Base-by-base conservation (phyloP, 176 grass and related monocot species). In the Carex myosuroides region DNA sequence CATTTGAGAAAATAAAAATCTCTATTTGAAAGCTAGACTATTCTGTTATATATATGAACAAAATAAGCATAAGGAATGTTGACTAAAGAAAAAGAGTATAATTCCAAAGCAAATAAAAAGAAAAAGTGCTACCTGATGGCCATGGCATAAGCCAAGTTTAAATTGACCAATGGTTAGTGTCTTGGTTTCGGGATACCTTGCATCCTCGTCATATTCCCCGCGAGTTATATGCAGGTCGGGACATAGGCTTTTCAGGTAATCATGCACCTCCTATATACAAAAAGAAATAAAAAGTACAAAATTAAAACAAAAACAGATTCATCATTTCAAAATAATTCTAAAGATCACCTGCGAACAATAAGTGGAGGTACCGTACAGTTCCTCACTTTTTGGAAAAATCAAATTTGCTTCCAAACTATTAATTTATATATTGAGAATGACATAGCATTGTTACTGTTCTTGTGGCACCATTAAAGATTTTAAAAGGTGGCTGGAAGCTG, bases 151-250 rank as follows among this genome's bases (percentile, higher is more conserved):
- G 29, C 93, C 97, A 77, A 99, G 90, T 90, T 99, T 96, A 79
- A 99, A 99, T 73, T 99, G 97, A 75, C 97, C 97, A 89, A 96
- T 99, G 17, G 93, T 94, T 77, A 96, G 91, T 72, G 91, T 96
- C 82, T 99, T 96, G 29, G 86, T 96, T 86, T 96, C 97, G 59
- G 97, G 97, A 87, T 99, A 99, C 70, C 84, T 87, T 81, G 91
- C 83, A 88, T 99, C 93, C 84, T 96, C 93, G 75, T 99, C 93
- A 88, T 99, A 91, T 92, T 99, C 93, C 60, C 97, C 93, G 89
- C 88, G 86, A 22, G 97, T 92, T 64, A 94, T 89, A 83, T 99
- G 93, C 77, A 96, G 89, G 88, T 94, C 93, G 81, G 97, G 97
- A 63, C 97, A 99, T 81, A 99, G 93, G 89, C 91, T 92, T 88